Evolutionary conservation across 2,329 filamentous ascomycete species (phyloP).

Genomic region (Pseudophaeomoniella oleicola): DNA sequence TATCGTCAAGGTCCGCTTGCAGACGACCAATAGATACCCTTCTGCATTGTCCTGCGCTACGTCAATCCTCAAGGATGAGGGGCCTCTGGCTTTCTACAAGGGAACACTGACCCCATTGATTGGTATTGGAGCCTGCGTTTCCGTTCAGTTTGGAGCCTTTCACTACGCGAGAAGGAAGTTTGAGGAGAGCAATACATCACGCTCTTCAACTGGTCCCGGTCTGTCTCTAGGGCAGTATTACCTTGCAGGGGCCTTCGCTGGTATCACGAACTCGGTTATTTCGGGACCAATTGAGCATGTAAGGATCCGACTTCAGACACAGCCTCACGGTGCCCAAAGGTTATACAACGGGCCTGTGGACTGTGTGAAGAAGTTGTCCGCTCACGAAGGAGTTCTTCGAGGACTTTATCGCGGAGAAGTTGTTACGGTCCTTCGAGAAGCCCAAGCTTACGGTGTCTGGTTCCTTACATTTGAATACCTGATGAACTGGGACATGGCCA

Average conservation of each 20-base stretch:
- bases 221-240: constrained; percentile 82
- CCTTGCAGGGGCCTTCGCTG: constrained; percentile 78
- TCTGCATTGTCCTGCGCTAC: constrained; percentile 67
- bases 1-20: constrained; percentile 94
- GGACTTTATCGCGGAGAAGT: constrained; percentile 78
- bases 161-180: constrained; percentile 79
- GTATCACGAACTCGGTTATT: constrained; percentile 74
- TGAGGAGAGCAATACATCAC: constrained; percentile 52
- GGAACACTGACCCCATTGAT: constrained; percentile 88
- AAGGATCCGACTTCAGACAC: constrained; percentile 87
- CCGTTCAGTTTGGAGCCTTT: constrained; percentile 97
- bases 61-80: constrained; percentile 78
- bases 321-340: constrained; percentile 65
- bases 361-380: constrained; percentile 72
- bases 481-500: constrained; percentile 76
- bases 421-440: constrained; percentile 78
- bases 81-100: constrained; percentile 90
- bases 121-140: constrained; percentile 90
- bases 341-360: constrained; percentile 78
- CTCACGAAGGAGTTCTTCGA: constrained; percentile 50
- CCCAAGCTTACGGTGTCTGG: constrained; percentile 90
- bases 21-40: constrained; percentile 71
- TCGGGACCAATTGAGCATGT: constrained; percentile 94
- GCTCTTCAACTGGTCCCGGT: constrained; percentile 14
- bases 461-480: constrained; percentile 91